Evolutionary conservation across 345 rosid genomes (phyloP).

Genomic region (Brassica cretica): DNA sequence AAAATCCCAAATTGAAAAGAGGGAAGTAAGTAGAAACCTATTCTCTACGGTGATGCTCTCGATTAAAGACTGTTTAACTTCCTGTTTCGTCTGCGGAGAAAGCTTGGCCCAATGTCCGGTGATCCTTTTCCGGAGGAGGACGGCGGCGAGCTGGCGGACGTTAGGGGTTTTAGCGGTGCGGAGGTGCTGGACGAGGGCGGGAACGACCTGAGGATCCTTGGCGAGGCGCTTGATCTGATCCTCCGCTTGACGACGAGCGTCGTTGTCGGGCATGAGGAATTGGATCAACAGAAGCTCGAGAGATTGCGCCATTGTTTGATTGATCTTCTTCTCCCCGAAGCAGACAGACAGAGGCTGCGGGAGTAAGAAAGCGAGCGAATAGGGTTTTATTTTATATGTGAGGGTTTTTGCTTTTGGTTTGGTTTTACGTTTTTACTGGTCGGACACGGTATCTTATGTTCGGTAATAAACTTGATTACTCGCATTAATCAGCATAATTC

Average conservation of each 20-base stretch:
- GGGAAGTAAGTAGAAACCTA: slow-evolving; percentile 47
- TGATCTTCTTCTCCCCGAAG: slow-evolving; percentile 8
- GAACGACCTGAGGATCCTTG: slow-evolving; percentile 98
- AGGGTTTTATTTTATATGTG: slow-evolving; percentile 36
- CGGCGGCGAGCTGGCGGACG: slow-evolving; percentile 99
- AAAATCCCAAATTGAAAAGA: neutral
- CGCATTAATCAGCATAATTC: too few species aligned
- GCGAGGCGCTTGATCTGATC: slow-evolving; percentile 94
- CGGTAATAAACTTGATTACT: neutral
- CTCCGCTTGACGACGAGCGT: slow-evolving; percentile 95
- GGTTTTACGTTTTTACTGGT: slow-evolving; percentile 15
- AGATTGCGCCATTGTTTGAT: slow-evolving; percentile 75
- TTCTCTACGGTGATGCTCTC: slow-evolving; percentile 95
- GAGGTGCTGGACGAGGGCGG: slow-evolving; percentile 92
- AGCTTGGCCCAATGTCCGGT: slow-evolving; percentile 99
- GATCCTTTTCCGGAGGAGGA: slow-evolving; percentile 97
- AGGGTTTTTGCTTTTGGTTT: slow-evolving; percentile 29
- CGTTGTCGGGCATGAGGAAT: slow-evolving; percentile 98
- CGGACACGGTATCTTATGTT: neutral
- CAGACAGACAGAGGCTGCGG: slow-evolving; percentile 36
- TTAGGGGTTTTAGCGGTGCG: slow-evolving; percentile 99
- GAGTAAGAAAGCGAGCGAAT: slow-evolving; percentile 6
- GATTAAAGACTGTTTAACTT: slow-evolving; percentile 81
- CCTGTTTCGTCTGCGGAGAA: slow-evolving; percentile 70
- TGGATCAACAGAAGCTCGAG: slow-evolving; percentile 88